Percentiles rank a stretch among this genome's conserved stretches.
These are phyloP conservation scores for Nakazawaea pomicola DNA, from an alignment of 805 yeast genomes.

Conservation along the genomic window DNA sequence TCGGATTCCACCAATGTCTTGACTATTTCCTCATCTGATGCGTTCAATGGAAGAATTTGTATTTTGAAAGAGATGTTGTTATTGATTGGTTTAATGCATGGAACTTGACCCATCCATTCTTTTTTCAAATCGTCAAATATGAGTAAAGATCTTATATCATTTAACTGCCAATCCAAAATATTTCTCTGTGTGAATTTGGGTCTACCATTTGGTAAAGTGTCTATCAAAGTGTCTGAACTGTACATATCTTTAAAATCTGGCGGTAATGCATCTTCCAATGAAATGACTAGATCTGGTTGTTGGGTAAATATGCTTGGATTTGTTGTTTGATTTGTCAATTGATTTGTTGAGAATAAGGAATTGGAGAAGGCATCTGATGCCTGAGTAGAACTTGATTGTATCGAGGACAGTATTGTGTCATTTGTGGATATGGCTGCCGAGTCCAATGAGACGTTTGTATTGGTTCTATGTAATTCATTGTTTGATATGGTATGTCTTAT, in stretches of 20 bases:
- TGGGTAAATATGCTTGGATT: conserved; percentile 2
- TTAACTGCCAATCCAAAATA: conserved; percentile 64
- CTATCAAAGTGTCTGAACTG: conserved; percentile 46
- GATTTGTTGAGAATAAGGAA: conserved; percentile 6
- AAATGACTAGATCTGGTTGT: conserved; percentile 13
- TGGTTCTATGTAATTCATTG: conserved; percentile 2
- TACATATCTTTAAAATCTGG: conserved; percentile 49
- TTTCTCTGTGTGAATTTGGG: conserved; percentile 60
- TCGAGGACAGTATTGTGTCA: neutral
- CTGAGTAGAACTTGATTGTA: too few relatives aligned
- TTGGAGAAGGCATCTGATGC: too few relatives aligned
- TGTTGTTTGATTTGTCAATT: conserved; percentile 8
- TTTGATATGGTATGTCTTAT: neutral
- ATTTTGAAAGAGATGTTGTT: conserved; percentile 40
- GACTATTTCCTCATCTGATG: conserved; percentile 44
- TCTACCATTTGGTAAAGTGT: conserved; percentile 50
- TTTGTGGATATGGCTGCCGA: conserved; percentile 1
- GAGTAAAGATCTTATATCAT: conserved; percentile 61
- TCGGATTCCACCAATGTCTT: conserved; percentile 50
- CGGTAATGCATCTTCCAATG: conserved; percentile 51
- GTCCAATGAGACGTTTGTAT: neutral
- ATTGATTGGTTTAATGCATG: conserved; percentile 29
- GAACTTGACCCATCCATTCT: conserved; percentile 53
- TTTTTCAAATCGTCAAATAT: conserved; percentile 45
- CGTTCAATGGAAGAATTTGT: conserved; percentile 46